A percentile compares a stretch with the other conserved stretches of the same genome.
phyloP scores from a whole-genome alignment of 2,329 filamentous ascomycete species.

The Trichophyton rubrum region DNA sequence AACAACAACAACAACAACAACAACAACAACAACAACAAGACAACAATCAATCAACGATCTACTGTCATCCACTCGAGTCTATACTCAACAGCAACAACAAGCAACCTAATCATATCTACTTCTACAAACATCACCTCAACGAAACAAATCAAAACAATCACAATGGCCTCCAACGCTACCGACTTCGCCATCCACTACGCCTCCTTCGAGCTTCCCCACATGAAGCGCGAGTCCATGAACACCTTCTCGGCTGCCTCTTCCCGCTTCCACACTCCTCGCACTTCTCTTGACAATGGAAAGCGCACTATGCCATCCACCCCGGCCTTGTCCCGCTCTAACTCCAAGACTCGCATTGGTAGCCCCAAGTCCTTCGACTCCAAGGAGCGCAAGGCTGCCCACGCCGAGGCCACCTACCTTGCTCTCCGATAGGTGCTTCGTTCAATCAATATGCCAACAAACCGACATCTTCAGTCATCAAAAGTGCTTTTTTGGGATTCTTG shows the following conservation, averaged over 20 bases:
- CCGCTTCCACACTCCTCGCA: conserved; percentile 2
- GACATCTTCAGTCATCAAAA: not conserved
- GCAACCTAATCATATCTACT: not conserved
- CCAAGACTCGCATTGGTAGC: not conserved
- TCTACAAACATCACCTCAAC: not conserved
- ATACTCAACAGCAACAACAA: not conserved
- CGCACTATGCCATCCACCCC: conserved; percentile 1
- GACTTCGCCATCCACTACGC: conserved; percentile 4
- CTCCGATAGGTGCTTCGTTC: not conserved
- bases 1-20: too few species aligned
- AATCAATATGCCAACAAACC: not conserved
- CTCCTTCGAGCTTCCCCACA: not conserved
- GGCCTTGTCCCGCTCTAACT: conserved; percentile 1
- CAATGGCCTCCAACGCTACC: not conserved
- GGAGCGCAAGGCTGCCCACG: not conserved
- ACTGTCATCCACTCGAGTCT: not conserved
- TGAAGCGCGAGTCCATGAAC: not conserved
- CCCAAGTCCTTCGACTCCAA: not conserved
- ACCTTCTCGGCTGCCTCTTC: conserved; percentile 4
- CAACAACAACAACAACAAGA: not conserved
- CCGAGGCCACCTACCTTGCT: conserved; percentile 1
- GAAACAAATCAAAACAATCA: not conserved
- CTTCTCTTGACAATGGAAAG: conserved; percentile 1
- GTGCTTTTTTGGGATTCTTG: not conserved
- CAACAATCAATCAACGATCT: not conserved